Percentiles rank a stretch among this genome's conserved stretches.
phyloP scores from a whole-genome alignment of 805 yeast species.

The Candida ulmi region DNA sequence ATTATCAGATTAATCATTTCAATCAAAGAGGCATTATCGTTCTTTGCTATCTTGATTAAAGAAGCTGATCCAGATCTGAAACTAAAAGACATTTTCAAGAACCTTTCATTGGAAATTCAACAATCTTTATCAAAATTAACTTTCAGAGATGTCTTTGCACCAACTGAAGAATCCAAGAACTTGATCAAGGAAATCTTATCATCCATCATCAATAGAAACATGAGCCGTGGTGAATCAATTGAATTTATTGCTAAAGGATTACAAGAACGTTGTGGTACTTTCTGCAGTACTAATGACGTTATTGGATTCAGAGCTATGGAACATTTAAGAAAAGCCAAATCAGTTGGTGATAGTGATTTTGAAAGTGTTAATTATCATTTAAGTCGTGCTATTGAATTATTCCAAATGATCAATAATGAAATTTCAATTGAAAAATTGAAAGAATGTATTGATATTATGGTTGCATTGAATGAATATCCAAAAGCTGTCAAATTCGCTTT shows the following conservation, averaged over 20 bases:
- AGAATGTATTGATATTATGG: constrained; percentile 75
- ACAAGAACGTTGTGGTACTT: constrained; percentile 91
- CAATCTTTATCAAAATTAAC: constrained; percentile 57
- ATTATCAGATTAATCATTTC: constrained; percentile 68
- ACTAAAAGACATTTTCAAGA: constrained; percentile 62
- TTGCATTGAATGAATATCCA: constrained; percentile 69
- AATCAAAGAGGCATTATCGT: constrained; percentile 86
- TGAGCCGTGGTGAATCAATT: constrained; percentile 87
- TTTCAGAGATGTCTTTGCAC: constrained; percentile 75
- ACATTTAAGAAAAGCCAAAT: constrained; percentile 81
- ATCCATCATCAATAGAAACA: constrained; percentile 82
- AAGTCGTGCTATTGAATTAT: constrained; percentile 65
- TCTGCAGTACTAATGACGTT: constrained; percentile 91
- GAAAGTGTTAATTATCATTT: constrained; percentile 66
- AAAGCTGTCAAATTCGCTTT: constrained; percentile 84
- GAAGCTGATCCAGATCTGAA: constrained; percentile 40
- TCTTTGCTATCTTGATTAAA: constrained; percentile 73
- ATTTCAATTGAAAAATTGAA: constrained; percentile 73
- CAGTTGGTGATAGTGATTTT: constrained; percentile 61
- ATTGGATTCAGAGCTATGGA: constrained; percentile 92
- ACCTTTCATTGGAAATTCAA: constrained; percentile 63
- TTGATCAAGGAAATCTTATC: constrained; percentile 82
- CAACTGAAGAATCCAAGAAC: constrained; percentile 44
- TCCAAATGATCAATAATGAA: constrained; percentile 75
- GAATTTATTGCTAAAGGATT: constrained; percentile 82